Base-by-base conservation (phyloP, 176 grass and related monocot genomes). In the Pontederia paniculata region DNA sequence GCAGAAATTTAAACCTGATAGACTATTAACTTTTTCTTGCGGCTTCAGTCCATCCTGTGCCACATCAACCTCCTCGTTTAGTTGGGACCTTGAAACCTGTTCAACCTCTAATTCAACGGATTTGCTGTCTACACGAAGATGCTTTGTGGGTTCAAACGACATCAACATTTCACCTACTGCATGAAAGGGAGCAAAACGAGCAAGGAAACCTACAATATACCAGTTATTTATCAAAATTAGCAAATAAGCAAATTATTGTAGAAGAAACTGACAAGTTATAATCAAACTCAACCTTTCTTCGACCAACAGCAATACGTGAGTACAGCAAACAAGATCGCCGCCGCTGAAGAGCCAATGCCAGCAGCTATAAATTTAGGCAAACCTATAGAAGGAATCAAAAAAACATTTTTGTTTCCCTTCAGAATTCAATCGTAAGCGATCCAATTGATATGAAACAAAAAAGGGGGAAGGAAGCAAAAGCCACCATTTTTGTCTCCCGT, bases 161-260 rank as follows among this genome's bases (percentile, higher is more conserved):
- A 77, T 81, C 45, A 81, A 18, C 70, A 88, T 98, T 62, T 91
- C 77, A 66, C 78, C 58, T 72, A 84, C 64, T 62, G 49, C 70
- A 54, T 87, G 53, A 20, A 81, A 72, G 42, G 86, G 83, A 55
- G 51, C 52, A 12, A 80, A 44, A 31, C 65, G 69, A 69, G 78
- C 52, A 56, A 79, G 72, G 48, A 91, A 62, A 65, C 83, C 83
- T 98, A 80, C 60, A 89, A 76, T 52, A 42, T 9, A 57, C 17
- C 1, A 9, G 31, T 12, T n/a, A 48, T 9, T 9, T 31, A 13
- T 13, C 53, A 14, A 53, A 41, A 43, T 54, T 9, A 42, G 3
- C 5, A 67, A 16, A 54, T 42, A 20, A n/a, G 20, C 5, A 57
- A 6, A 55, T 48, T 25, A n/a, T 16, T 9, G 48, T 70, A 17